phyloP scores from a whole-genome alignment of 2,329 filamentous ascomycete genomes.

The Aureobasidium sp. region DNA sequence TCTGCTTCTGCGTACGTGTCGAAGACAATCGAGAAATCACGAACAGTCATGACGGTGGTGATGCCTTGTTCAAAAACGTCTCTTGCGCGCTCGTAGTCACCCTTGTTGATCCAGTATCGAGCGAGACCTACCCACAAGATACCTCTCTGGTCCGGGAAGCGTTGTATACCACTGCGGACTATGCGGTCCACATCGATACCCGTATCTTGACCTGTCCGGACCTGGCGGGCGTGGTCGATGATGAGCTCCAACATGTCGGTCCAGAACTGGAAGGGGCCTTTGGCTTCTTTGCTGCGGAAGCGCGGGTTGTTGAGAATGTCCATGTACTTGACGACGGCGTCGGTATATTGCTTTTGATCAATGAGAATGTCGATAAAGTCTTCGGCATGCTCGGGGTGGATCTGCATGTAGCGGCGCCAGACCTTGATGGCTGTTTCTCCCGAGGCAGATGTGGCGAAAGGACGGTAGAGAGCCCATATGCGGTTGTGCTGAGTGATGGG shows the following conservation, averaged over 20 bases:
- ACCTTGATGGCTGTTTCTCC: slow-evolving; percentile 87
- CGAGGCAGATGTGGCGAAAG: slow-evolving; percentile 83
- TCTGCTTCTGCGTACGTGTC: slow-evolving; percentile 96
- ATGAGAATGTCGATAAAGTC: slow-evolving; percentile 88
- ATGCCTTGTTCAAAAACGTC: slow-evolving; percentile 95
- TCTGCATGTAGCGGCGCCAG: slow-evolving; percentile 93
- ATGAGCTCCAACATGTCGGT: slow-evolving; percentile 93
- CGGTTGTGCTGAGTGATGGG: slow-evolving; percentile 92
- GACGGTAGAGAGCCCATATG: slow-evolving; percentile 85
- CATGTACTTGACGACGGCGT: slow-evolving; percentile 87
- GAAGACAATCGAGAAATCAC: slow-evolving; percentile 93
- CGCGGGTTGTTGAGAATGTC: slow-evolving; percentile 81
- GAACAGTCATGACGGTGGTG: slow-evolving; percentile 96
- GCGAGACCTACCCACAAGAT: slow-evolving; percentile 92
- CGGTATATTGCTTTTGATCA: slow-evolving; percentile 74
- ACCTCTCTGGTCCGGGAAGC: slow-evolving; percentile 88
- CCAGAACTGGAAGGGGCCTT: slow-evolving; percentile 95
- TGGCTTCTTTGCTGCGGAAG: slow-evolving; percentile 87
- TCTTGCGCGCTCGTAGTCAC: slow-evolving; percentile 83
- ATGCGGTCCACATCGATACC: slow-evolving; percentile 89
- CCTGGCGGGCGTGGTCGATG: slow-evolving; percentile 72
- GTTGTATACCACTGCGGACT: slow-evolving; percentile 79
- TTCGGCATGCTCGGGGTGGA: slow-evolving; percentile 89
- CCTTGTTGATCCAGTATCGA: slow-evolving; percentile 91
- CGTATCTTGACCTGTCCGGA: slow-evolving; percentile 69